These are phyloP conservation scores for Pyrenochaeta sp. DNA, from an alignment of 2,329 filamentous ascomycete species.

Conservation along the genomic window DNA sequence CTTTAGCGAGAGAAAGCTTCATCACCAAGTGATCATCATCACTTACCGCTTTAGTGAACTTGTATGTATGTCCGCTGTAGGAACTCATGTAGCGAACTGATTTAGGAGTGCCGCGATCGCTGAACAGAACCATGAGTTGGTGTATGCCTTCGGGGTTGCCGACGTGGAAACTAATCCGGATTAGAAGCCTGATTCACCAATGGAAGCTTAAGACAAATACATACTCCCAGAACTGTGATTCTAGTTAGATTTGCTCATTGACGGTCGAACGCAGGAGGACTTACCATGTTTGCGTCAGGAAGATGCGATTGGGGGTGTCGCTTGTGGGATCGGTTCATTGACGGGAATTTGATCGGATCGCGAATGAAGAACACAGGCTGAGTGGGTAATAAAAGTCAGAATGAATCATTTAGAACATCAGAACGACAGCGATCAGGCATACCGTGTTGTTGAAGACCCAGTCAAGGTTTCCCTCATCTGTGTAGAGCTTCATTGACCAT, in stretches of 20 bases:
- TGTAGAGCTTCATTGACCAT: slow-evolving; percentile 61
- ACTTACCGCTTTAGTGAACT: neutral
- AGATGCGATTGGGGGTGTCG: slow-evolving; percentile 42
- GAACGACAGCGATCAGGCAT: too few relatives aligned
- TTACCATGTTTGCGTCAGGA: slow-evolving; percentile 42
- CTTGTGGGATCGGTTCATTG: slow-evolving; percentile 47
- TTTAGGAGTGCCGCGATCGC: slow-evolving; percentile 57
- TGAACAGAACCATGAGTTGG: slow-evolving; percentile 61
- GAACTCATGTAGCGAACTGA: slow-evolving; percentile 45
- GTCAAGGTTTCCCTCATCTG: slow-evolving; percentile 61
- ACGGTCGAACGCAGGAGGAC: too few relatives aligned
- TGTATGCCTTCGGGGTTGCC: slow-evolving; percentile 61
- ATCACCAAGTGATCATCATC: too few relatives aligned
- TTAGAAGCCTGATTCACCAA: too few relatives aligned
- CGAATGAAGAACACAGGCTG: slow-evolving; percentile 55
- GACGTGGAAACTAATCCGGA: slow-evolving; percentile 5
- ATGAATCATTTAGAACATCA: too few relatives aligned
- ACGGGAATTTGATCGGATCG: slow-evolving; percentile 54
- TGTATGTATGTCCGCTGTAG: slow-evolving; percentile 4
- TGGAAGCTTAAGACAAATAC: too few relatives aligned
- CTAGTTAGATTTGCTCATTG: too few relatives aligned
- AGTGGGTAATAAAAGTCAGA: too few relatives aligned
- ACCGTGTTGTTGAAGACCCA: slow-evolving; percentile 54
- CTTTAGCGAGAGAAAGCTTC: neutral
- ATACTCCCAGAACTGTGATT: slow-evolving; percentile 1